Evolutionary conservation across 768 basidiomycete species (phyloP), one percentile per base, ranked within the genome.

Genomic region (Vararia minispora): DNA sequence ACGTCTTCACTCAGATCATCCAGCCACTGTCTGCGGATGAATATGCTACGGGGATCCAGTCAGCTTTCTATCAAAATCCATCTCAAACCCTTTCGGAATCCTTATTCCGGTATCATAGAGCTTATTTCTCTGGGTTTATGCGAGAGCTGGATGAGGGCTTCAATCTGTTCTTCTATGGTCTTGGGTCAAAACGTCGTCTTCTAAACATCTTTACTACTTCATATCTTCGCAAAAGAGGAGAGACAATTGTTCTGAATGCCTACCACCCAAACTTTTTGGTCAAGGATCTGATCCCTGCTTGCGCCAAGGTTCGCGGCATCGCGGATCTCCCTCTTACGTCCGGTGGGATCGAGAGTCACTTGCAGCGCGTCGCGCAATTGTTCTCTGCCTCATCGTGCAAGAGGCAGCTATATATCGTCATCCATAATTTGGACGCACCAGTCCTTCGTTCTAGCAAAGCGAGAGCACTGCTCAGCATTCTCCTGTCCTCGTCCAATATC

Each of bases 361-460:
- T 74, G 2, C 72, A 70, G 37, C 67, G 76, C 16, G 71, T 90
- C 45, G 71, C 75, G 50, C 66, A 77, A 17, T n/a, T n/a, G n/a
- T 75, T 76, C 52, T 79, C 85, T 53, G 54, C 69, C 0, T 46
- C 55, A 1, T 8, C 41, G 1, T 10, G 65, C 18, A 55, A 57
- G 21, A 56, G 55, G 32, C 71, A 70, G 32, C 63, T 98, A 28
- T 89, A 77, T 54, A 63, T 98, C 44, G 59, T 94, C 52, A 63
- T 95, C 17, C 90, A 98, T 65, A 92, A 86, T 60, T 77, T 97
- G 57, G 92, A 97, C 50, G 69, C 81, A 0, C 68, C 79, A 0
- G 60, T 74, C 5, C 61, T 95, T 18, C 82, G 88, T 27, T 57
- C 68, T 1, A 50, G 69, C 14, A 79, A 79, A 48, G 64, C 77